Conservation (phyloP, 768 basidiomycete species). For the Mycena sanguinolenta region DNA sequence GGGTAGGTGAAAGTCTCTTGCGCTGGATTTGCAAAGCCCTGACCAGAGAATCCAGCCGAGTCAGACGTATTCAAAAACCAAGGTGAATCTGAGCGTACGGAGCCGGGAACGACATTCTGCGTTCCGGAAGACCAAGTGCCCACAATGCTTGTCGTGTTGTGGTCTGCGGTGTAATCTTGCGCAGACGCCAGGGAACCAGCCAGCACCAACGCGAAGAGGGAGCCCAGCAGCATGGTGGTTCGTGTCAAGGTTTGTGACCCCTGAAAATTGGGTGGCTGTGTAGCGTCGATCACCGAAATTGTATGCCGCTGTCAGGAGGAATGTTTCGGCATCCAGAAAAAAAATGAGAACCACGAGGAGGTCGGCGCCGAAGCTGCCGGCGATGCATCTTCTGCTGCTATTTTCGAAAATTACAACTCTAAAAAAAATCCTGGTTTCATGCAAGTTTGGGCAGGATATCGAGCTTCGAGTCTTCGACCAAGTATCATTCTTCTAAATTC, state of each 20-base stretch:
- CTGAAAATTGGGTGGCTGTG: neutral
- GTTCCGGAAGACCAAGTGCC: conserved; percentile 37
- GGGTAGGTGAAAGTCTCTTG: conserved; percentile 80
- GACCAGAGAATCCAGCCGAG: neutral
- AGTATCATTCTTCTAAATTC: no score
- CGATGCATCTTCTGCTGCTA: no score
- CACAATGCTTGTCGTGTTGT: conserved; percentile 31
- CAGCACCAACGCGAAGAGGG: neutral
- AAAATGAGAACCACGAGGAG: no score
- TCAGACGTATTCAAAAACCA: neutral
- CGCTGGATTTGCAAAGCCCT: conserved; percentile 78
- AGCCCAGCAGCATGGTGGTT: neutral
- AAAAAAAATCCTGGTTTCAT: no score
- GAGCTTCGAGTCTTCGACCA: no score
- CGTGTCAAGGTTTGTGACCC: neutral
- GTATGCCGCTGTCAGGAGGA: no score
- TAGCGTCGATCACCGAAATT: no score
- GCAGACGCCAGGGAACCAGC: conserved; percentile 7
- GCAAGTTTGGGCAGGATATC: no score
- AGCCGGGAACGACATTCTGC: conserved; percentile 32
- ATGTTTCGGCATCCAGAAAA: no score
- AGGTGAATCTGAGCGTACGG: conserved; percentile 4
- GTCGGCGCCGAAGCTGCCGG: no score
- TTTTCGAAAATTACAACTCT: no score
- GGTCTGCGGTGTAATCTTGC: conserved; percentile 19